These are phyloP conservation scores for Blepharisma stoltei DNA, from an alignment of 73 alveolate species.

Conservation along the genomic window DNA sequence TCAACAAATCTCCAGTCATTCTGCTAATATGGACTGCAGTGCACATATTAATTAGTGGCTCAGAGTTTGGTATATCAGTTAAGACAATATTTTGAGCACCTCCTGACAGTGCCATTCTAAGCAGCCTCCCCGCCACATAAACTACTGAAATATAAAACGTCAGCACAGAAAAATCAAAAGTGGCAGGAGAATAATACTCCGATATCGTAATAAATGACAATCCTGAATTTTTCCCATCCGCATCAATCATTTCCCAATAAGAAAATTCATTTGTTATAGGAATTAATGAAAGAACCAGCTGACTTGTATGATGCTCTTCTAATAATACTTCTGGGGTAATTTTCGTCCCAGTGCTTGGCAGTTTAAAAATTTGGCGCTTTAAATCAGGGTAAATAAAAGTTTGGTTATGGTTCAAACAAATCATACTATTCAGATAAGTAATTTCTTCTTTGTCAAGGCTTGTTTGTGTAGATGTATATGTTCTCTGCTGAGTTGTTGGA, in stretches of 20 bases:
- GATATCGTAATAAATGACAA: slow-evolving; percentile 65
- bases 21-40: slow-evolving; percentile 90
- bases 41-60: slow-evolving; percentile 75
- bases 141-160: slow-evolving; percentile 85
- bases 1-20: slow-evolving; percentile 61
- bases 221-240: slow-evolving; percentile 43
- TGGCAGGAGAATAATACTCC: slow-evolving; percentile 64
- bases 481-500: neutral
- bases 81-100: slow-evolving; percentile 57
- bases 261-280: neutral
- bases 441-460: neutral
- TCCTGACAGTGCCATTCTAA: slow-evolving; percentile 66
- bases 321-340: neutral
- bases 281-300: neutral
- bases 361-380: neutral
- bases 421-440: neutral
- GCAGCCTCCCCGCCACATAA: slow-evolving; percentile 59
- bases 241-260: slow-evolving; percentile 37
- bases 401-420: neutral
- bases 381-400: neutral
- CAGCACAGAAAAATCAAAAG: slow-evolving; percentile 73
- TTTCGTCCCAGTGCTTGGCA: slow-evolving; percentile 16
- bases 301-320: slow-evolving; percentile 1
- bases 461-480: neutral
- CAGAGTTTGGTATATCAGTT: slow-evolving; percentile 86